These are phyloP conservation scores for Aspergillus hancockii DNA, from an alignment of 495 filamentous ascomycete species.

Conservation along the genomic window DNA sequence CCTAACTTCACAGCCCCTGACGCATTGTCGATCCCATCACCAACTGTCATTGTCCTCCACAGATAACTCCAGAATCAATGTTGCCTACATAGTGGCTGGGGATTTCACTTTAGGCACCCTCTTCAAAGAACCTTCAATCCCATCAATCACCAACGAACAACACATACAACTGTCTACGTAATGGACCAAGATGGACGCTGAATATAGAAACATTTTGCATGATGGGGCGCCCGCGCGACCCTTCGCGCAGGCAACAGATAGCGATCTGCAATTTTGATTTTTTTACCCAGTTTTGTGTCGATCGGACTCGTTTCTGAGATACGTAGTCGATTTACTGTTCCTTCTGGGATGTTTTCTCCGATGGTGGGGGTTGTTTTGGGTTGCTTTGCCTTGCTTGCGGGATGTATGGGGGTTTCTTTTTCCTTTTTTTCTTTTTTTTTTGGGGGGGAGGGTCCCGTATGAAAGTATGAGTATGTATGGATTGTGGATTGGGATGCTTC, in stretches of 20 bases:
- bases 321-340: background rate
- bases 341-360: background rate
- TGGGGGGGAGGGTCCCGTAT: too few relatives aligned
- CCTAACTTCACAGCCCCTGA: conserved; percentile 6
- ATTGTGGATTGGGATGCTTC: background rate
- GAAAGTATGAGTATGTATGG: background rate
- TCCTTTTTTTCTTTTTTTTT: too few relatives aligned
- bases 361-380: too few relatives aligned
- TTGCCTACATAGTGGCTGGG: background rate
- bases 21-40: conserved; percentile 5
- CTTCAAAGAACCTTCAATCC: too few relatives aligned
- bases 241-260: conserved; percentile 39
- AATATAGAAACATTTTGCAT: conserved; percentile 30
- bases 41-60: background rate
- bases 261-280: conserved; percentile 2
- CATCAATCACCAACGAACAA: background rate
- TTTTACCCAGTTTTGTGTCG: background rate
- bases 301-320: conserved; percentile 1
- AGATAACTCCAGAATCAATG: background rate
- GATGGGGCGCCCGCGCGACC: conserved; percentile 19
- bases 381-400: background rate
- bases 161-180: background rate
- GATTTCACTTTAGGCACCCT: background rate
- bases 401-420: background rate
- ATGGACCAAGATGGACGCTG: background rate